Evolutionary conservation across 2,329 filamentous ascomycete species (phyloP).

Genomic region (Hysterium pulicare): DNA sequence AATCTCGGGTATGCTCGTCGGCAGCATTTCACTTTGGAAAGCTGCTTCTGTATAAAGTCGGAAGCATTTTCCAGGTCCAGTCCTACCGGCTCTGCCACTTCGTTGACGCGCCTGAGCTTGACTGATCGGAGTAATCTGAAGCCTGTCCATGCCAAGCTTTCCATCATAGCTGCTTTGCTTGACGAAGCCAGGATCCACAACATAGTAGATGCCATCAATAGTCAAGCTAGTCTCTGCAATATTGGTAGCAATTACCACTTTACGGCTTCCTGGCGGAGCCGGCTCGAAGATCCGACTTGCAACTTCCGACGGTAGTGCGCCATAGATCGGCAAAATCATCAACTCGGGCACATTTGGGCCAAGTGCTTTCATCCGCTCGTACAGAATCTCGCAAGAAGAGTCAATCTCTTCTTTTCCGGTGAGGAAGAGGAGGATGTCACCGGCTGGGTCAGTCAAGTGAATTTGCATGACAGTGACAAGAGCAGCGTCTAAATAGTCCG

Average conservation of each 20-base stretch:
- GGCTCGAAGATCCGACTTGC: conserved; percentile 94
- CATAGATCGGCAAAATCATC: conserved; percentile 93
- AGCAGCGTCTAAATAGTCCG: conserved; percentile 90
- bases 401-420: conserved; percentile 99
- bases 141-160: conserved; percentile 94
- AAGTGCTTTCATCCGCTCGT: conserved; percentile 92
- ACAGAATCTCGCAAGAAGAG: conserved; percentile 86
- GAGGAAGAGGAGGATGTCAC: conserved; percentile 94
- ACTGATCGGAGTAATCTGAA: conserved; percentile 93
- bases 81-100: conserved; percentile 87
- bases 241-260: conserved; percentile 97
- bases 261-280: conserved; percentile 77
- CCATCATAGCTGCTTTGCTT: conserved; percentile 98
- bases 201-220: conserved; percentile 96
- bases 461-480: conserved; percentile 99
- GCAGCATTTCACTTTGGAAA: conserved; percentile 94
- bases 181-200: conserved; percentile 94
- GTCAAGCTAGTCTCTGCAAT: conserved; percentile 98
- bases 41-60: conserved; percentile 92
- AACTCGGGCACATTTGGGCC: conserved; percentile 88
- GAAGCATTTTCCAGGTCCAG: conserved; percentile 94
- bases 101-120: conserved; percentile 95
- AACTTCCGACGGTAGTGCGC: conserved; percentile 86
- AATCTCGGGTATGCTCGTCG: conserved; percentile 93
- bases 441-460: conserved; percentile 84